Conservation (phyloP, 1,139 yeast species). For the Diutina siamensis region DNA sequence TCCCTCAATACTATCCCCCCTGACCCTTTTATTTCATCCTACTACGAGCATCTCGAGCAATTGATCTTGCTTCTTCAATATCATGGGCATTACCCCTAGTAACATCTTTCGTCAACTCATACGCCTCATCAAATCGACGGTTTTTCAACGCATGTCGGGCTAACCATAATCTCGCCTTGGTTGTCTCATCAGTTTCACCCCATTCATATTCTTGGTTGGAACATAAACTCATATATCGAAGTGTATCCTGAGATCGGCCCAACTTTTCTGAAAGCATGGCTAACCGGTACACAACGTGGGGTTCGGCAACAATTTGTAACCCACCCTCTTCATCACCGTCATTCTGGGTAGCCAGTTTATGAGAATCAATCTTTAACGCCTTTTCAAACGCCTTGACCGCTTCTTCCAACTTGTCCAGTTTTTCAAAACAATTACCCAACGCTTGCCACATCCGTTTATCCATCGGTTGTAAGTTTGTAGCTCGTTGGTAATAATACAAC, state of each 20-base stretch:
- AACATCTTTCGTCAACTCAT: slow-evolving; percentile 61
- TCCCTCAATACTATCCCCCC: no score
- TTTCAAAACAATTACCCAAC: slow-evolving; percentile 80
- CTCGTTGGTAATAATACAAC: slow-evolving; percentile 82
- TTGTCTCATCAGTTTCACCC: slow-evolving; percentile 66
- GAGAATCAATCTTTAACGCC: slow-evolving; percentile 30
- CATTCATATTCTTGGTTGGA: slow-evolving; percentile 55
- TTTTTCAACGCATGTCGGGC: slow-evolving; percentile 56
- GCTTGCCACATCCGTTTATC: slow-evolving; percentile 98
- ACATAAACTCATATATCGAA: slow-evolving; percentile 60
- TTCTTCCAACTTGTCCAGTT: slow-evolving; percentile 55
- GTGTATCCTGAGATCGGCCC: slow-evolving; percentile 42
- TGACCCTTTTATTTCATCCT: slow-evolving; percentile 3
- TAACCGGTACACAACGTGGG: slow-evolving; percentile 50
- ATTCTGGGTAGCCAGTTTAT: background rate
- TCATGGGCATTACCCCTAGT: slow-evolving; percentile 74
- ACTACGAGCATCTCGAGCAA: slow-evolving; percentile 27
- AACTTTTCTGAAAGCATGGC: slow-evolving; percentile 58
- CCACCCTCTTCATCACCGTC: slow-evolving; percentile 16
- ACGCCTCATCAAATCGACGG: slow-evolving; percentile 56
- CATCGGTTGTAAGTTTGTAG: slow-evolving; percentile 76
- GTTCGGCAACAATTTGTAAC: slow-evolving; percentile 18
- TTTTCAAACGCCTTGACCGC: slow-evolving; percentile 52
- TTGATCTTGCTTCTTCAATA: slow-evolving; percentile 78
- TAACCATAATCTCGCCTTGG: slow-evolving; percentile 80